A percentile compares a stretch with the other conserved stretches of the same genome.
These are phyloP conservation scores for Tremellales sp. DNA, from an alignment of 1,284 basidiomycete genomes.

Conservation along the genomic window DNA sequence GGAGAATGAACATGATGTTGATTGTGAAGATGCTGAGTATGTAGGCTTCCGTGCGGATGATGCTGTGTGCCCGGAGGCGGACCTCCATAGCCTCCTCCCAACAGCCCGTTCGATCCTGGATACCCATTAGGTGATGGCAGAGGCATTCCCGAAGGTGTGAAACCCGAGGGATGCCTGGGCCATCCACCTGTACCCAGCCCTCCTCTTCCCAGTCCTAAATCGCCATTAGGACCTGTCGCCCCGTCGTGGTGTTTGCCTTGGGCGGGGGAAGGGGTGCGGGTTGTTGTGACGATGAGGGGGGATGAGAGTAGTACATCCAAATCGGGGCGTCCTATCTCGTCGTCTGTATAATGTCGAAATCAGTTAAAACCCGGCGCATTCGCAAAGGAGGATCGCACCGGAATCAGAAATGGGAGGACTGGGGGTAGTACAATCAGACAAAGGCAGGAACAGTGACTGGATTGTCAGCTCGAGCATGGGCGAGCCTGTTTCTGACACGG, in stretches of 20 bases:
- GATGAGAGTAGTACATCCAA: constrained; percentile 35
- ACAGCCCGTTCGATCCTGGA: constrained; percentile 14
- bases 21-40: constrained; percentile 18
- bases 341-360: background rate
- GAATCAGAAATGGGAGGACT: background rate
- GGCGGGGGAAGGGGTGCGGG: constrained; percentile 25
- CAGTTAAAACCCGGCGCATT: background rate
- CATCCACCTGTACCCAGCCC: constrained; percentile 18
- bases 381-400: background rate
- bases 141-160: constrained; percentile 21
- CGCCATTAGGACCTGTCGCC: constrained; percentile 16
- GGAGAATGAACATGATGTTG: constrained; percentile 1
- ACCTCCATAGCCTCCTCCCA: constrained; percentile 13
- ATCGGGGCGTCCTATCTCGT: constrained; percentile 4
- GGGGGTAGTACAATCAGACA: background rate
- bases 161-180: constrained; percentile 19
- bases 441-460: background rate
- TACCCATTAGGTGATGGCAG: constrained; percentile 25
- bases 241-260: constrained; percentile 38
- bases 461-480: background rate
- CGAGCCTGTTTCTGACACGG: constrained; percentile 1
- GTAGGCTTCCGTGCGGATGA: constrained; percentile 20
- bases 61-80: constrained; percentile 18
- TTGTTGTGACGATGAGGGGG: constrained; percentile 18
- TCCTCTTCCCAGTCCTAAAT: constrained; percentile 12